Evolutionary conservation across 495 filamentous ascomycete species (phyloP).

Genomic region (Acidomyces sp.): DNA sequence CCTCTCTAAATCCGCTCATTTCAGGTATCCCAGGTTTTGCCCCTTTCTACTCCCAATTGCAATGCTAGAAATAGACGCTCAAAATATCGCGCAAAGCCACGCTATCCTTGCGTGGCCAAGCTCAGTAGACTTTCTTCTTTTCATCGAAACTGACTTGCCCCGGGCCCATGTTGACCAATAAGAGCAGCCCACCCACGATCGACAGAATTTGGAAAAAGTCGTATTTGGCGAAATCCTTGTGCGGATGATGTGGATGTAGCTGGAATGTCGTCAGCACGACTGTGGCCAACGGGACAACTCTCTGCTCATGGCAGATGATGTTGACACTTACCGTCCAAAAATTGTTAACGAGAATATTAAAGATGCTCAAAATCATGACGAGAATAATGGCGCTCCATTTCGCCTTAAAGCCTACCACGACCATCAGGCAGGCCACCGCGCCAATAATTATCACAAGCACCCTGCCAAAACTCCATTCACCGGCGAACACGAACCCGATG

Average conservation of each 20-base stretch:
- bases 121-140: constrained; percentile 98
- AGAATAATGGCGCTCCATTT: constrained; percentile 94
- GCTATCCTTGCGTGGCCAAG: not conserved
- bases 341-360: constrained; percentile 97
- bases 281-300: constrained; percentile 3
- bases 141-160: constrained; percentile 96
- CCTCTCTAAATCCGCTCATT: no score
- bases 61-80: no score
- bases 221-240: constrained; percentile 99
- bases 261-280: constrained; percentile 25
- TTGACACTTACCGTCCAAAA: constrained; percentile 86
- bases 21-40: no score
- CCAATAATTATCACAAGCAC: constrained; percentile 71
- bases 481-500: constrained; percentile 88
- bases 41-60: no score
- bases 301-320: not conserved
- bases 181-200: constrained; percentile 91
- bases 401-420: constrained; percentile 97
- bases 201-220: constrained; percentile 99
- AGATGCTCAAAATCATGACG: constrained; percentile 86
- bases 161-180: constrained; percentile 96
- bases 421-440: constrained; percentile 90
- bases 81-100: no score
- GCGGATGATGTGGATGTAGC: constrained; percentile 96
- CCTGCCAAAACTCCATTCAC: constrained; percentile 78